Evolutionary conservation across 2,329 filamentous ascomycete genomes (phyloP).

Genomic region (Hymenoscyphus scutula): DNA sequence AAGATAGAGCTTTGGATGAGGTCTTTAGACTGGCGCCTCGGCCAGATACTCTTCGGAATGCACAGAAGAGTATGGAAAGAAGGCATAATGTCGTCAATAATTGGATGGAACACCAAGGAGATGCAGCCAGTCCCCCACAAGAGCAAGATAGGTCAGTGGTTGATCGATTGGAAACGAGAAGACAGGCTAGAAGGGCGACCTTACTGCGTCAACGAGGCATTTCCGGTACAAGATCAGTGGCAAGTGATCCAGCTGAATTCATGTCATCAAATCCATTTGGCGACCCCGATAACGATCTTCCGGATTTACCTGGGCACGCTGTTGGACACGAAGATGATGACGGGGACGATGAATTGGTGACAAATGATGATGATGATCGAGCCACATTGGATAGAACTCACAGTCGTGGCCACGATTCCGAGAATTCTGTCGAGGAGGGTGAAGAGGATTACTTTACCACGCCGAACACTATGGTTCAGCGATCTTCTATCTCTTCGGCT

Average conservation of each 20-base stretch:
- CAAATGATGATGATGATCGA: conserved; percentile 69
- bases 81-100: conserved; percentile 77
- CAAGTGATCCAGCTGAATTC: conserved; percentile 64
- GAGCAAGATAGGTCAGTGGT: conserved; percentile 59
- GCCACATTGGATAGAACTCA: conserved; percentile 47
- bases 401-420: conserved; percentile 22
- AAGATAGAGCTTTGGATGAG: conserved; percentile 86
- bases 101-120: conserved; percentile 78
- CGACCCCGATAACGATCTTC: conserved; percentile 10
- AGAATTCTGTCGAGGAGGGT: conserved; percentile 39
- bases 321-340: conserved; percentile 38
- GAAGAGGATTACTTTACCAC: conserved; percentile 55
- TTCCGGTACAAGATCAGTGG: conserved; percentile 52
- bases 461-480: conserved; percentile 36
- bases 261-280: conserved; percentile 43
- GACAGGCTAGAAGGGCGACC: conserved; percentile 32
- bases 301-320: conserved; percentile 13
- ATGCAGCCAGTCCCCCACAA: conserved; percentile 53
- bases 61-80: conserved; percentile 60
- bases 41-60: conserved; percentile 54
- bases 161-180: conserved; percentile 52
- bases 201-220: conserved; percentile 38
- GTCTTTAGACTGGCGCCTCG: conserved; percentile 78
- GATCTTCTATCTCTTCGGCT: conserved; percentile 19
- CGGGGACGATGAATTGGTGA: conserved; percentile 85